Conservation (phyloP, 2,329 filamentous ascomycete species). For the Alternaria incomplexa region DNA sequence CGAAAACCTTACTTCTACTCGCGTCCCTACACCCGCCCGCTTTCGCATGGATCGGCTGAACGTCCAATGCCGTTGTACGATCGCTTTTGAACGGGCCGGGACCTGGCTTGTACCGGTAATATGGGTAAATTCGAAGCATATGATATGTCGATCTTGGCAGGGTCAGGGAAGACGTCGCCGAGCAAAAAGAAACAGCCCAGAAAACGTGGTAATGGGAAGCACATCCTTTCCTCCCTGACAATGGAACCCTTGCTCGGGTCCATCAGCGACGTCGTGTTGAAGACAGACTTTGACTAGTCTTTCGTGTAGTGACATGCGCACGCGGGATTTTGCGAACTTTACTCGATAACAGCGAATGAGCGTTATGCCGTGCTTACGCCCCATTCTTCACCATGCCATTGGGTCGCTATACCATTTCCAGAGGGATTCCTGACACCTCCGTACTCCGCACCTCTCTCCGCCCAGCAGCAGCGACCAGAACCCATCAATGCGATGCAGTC, state of each 20-base stretch:
- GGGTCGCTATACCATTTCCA: neutral
- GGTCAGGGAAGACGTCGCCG: neutral
- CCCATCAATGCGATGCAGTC: slow-evolving; percentile 1
- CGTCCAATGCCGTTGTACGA: neutral
- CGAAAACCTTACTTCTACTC: neutral
- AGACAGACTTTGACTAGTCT: neutral
- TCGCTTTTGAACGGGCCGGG: slow-evolving; percentile 3
- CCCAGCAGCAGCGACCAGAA: neutral
- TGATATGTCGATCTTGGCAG: slow-evolving; percentile 13
- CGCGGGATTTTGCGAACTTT: neutral
- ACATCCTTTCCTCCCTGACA: neutral
- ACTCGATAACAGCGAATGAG: neutral
- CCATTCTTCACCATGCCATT: neutral
- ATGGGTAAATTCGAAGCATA: slow-evolving; percentile 13
- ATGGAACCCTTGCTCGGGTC: neutral
- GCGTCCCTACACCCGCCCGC: neutral
- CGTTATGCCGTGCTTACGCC: slow-evolving; percentile 10
- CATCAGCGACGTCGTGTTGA: slow-evolving; percentile 6
- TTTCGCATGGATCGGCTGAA: neutral
- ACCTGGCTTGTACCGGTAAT: slow-evolving; percentile 8
- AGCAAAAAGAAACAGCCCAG: neutral
- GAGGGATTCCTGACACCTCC: neutral
- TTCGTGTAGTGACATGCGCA: neutral
- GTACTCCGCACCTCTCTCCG: neutral
- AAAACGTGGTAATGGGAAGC: slow-evolving; percentile 9